Evolutionary conservation across 352 stramenopile genomes (phyloP), one percentile per base, ranked within the genome.

Genomic region (Pythium graminicola): DNA sequence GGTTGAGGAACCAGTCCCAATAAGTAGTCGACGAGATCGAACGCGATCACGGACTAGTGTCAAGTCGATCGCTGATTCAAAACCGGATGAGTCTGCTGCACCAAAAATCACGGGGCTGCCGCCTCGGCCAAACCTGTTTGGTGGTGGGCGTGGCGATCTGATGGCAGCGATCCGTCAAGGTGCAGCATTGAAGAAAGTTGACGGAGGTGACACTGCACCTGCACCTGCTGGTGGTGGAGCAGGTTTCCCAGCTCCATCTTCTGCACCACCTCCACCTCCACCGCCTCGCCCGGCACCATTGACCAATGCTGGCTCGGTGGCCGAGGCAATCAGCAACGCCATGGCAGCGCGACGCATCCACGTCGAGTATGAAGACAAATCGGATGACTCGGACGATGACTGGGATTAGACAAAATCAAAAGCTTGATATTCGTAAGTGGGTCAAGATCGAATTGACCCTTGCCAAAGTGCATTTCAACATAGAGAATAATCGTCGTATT

Each of bases 291-390:
- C 62, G 50, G 62, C 64, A 3, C 17, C 67, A 22, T 33, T 73
- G 27, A 70, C 66, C 6, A 71, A 80, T 52, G 68, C 67, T 28
- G 65, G 60, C 8, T 86, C 79, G 1, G 86, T 93, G 54, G 83
- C 70, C 27, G 82, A 93, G 55, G 79, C 76, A 26, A 93, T 93
- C 50, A 76, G 73, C 24, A 89, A 91, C 44, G 82, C 80, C 17
- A 89, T 93, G 77, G 76, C 80, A 1, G 69, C 73, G 32, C 72
- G 82, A 28, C 76, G 76, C n/a, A 86, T 89, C 43, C 77, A 89
- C 33, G 73, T 90, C 35, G 80, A 93, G 57, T 91, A 86, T 24
- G 80, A 89, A 43, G 76, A 88, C 6, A 66, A 75, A 36, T 86
- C 74, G 24, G 73, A 81, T 26, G 78, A 86, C 49, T 85, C 83